These are phyloP conservation scores for Scheffersomyces illinoinensis DNA, from an alignment of 1,139 yeast species.

Conservation along the genomic window DNA sequence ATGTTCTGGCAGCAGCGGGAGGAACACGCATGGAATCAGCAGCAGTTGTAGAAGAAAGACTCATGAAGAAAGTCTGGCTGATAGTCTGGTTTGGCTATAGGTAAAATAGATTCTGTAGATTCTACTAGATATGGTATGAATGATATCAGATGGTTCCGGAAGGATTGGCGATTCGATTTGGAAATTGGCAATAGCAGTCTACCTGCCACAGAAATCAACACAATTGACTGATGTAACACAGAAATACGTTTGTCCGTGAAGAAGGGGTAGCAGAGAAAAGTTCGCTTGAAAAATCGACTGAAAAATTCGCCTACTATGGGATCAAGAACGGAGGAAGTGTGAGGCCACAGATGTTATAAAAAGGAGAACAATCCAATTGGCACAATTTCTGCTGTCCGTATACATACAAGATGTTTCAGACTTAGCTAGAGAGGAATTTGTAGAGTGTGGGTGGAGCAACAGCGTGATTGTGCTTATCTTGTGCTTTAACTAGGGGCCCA, in stretches of 20 bases:
- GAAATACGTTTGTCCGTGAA: background rate
- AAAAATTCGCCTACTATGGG: background rate
- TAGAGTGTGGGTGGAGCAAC: background rate
- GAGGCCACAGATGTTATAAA: background rate
- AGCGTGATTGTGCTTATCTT: too few species aligned
- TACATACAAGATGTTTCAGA: background rate
- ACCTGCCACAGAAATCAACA: background rate
- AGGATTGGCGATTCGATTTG: too few species aligned
- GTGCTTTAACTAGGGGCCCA: background rate
- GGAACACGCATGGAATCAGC: conserved; percentile 16
- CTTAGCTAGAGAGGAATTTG: background rate
- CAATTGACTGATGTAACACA: background rate
- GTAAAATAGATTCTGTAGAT: background rate
- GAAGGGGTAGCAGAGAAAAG: background rate
- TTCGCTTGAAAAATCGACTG: background rate
- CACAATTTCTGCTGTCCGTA: too few species aligned
- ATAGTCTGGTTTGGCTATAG: background rate
- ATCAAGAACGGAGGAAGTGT: background rate
- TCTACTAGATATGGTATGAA: background rate
- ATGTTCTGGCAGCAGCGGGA: conserved; percentile 24
- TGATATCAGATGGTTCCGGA: background rate
- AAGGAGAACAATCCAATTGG: background rate
- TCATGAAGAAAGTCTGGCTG: background rate
- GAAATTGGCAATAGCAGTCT: background rate
- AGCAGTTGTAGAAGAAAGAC: background rate